Evolutionary conservation across 768 basidiomycete species (phyloP), one percentile per base, ranked within the genome.

Genomic region (Leccinum subtestaceum): DNA sequence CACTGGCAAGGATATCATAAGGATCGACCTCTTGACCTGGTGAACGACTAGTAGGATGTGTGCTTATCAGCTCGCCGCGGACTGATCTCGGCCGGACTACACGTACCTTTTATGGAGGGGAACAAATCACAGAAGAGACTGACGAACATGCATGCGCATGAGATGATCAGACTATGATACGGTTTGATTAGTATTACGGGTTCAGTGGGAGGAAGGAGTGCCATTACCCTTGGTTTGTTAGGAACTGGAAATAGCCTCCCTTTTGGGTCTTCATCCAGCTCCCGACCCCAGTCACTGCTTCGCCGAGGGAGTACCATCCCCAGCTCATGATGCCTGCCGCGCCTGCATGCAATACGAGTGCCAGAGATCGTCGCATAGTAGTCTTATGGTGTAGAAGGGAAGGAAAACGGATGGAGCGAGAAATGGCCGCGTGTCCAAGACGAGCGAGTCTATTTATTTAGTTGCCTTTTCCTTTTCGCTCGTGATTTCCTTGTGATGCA

Each of bases 1-100:
- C n/a, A 90, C 87, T 1, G 89, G 89, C 60, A 93, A 67, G 3
- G 89, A 80, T 38, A 88, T 73, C 64, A 91, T 80, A 61, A 88
- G 72, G 15, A 89, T 67, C 10, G 72, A 70, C 34, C 88, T 80
- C 68, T 90, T 91, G 49, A 80, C 29, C 1, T 81, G 83, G 62
- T 51, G 65, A 21, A 56, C 23, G 46, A 43, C 58, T 66, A 25
- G 29, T 66, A 25, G 29, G 52, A 53, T 21, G 46, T 21, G 46
- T 19, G 25, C 19, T 43, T 21, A 8, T 56, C 58, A 52, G 53
- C 19, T 13, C 32, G 10, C 9, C 32, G 10, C 9, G 23, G 43
- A 51, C 25, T 21, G 12, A 31, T 38, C 40, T 29, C 12, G 27
- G 17, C 5, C 45, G 52, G 17, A 17, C 1, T 34, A 52, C 4